Base-by-base conservation (phyloP, 495 filamentous ascomycete genomes). In the Emericellopsis terricola region DNA sequence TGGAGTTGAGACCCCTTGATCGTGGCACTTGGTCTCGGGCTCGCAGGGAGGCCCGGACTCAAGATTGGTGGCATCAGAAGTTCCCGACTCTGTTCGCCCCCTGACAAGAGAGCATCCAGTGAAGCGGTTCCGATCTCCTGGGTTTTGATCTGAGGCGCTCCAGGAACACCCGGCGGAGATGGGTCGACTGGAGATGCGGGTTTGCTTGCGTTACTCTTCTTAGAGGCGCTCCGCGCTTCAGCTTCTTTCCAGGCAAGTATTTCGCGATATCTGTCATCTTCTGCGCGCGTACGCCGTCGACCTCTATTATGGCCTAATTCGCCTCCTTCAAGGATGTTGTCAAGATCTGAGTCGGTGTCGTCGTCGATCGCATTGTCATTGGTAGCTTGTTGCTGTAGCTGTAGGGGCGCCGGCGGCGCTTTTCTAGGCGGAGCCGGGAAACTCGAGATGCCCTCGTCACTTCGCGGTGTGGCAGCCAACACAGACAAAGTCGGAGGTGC, bases 21-120 rank as follows among this genome's bases (percentile, higher is more conserved):
- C 43, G 73, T 73, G 9, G 24, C 27, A 23, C 20, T n/a, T n/a
- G 89, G 89, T 34, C 87, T 68, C 16, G 89, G 89, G 47, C 91
- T 96, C 19, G 78, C 55, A 1, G 89, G 89, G 31, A 97, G 59
- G 16, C 89, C 89, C 15, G 87, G 83, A 38, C 81, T 93, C 59
- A 85, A 65, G 19, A 85, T 60, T 23, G 73, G 60, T 18, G 73
- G 57, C 17, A 59, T 49, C 19, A 67, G 49, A 13, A 53, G 49
- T 6, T 6, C 23, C 6, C 23, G 6, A 11, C 6, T 26, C 6
- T 9, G 48, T 42, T 43, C 41, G 47, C 13, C 34, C 24, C 51
- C 53, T 37, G 43, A 65, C 27, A 71, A 37, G 36, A 71, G 46
- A 10, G 62, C 63, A n/a, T 57, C 65, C 15, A 71, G 55, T 10